A percentile compares a stretch with the other conserved stretches of the same genome.
Conservation (phyloP, 1,284 basidiomycete genomes). For the Ceratobasidium theobromae region DNA sequence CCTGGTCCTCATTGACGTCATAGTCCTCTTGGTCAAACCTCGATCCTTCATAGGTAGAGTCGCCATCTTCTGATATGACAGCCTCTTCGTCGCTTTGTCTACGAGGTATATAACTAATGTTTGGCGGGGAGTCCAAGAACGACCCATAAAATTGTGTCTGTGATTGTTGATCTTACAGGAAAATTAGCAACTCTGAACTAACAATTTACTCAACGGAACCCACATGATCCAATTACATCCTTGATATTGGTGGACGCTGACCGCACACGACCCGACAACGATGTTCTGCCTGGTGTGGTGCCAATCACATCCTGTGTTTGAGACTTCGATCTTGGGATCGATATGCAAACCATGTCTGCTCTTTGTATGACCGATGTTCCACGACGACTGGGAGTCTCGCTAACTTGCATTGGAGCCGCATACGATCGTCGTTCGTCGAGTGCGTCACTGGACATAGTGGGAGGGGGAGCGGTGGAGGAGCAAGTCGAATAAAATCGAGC, state of each 20-base stretch:
- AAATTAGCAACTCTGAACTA: not conserved
- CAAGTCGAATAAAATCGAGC: conserved; percentile 7
- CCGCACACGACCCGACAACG: conserved; percentile 22
- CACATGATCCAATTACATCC: conserved; percentile 16
- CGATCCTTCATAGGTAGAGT: conserved; percentile 33
- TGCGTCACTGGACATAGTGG: not conserved
- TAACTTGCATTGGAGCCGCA: not conserved
- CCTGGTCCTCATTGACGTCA: conserved; percentile 37
- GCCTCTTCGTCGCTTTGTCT: conserved; percentile 22
- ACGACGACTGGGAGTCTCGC: not conserved
- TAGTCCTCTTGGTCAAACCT: conserved; percentile 34
- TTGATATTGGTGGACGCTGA: conserved; percentile 15
- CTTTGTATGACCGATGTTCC: conserved; percentile 2
- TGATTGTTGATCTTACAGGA: conserved; percentile 25
- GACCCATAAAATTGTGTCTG: conserved; percentile 34
- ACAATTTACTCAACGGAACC: not conserved
- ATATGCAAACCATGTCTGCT: not conserved
- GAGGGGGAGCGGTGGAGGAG: not conserved
- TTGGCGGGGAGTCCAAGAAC: conserved; percentile 32
- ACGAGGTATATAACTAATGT: not conserved
- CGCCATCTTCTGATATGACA: conserved; percentile 24
- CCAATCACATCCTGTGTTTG: not conserved
- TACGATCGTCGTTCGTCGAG: conserved; percentile 2
- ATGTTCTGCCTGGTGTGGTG: not conserved
- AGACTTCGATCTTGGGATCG: conserved; percentile 3